Percentiles rank a stretch among this genome's conserved stretches.
Evolutionary conservation across 306 rosid genomes (phyloP).

Genomic region (Cicer yamashitae): DNA sequence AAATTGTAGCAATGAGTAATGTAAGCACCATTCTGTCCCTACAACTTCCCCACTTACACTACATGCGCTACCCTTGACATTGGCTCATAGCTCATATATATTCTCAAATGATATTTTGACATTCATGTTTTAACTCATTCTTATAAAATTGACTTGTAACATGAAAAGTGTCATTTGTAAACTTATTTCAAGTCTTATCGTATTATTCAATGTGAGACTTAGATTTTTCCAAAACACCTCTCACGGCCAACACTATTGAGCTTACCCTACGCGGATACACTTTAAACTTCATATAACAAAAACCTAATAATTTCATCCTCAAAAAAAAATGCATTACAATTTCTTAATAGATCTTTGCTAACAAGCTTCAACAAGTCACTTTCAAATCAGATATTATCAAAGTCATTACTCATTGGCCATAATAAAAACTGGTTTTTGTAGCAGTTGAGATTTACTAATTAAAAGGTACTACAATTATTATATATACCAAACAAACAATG

Average conservation of each 20-base stretch:
- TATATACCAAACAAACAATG: conserved; percentile 8
- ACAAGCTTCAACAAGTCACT: conserved; percentile 28
- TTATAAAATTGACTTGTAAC: too few species aligned
- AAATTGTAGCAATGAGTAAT: conserved; percentile 20
- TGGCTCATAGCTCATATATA: too few species aligned
- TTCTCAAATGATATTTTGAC: conserved; percentile 32
- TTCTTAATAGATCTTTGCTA: conserved; percentile 5
- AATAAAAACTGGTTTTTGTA: conserved; percentile 20
- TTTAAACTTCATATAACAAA: too few species aligned
- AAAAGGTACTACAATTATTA: conserved; percentile 36
- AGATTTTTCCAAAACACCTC: too few species aligned
- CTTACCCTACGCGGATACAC: too few species aligned
- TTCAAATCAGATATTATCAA: conserved; percentile 22
- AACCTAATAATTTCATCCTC: not conserved
- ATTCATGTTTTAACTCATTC: too few species aligned
- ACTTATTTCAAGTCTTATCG: too few species aligned
- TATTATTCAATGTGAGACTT: too few species aligned
- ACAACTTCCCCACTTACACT: conserved; percentile 43
- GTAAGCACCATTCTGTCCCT: conserved; percentile 29
- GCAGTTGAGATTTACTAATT: conserved; percentile 24
- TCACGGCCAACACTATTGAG: too few species aligned
- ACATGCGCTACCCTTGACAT: conserved; percentile 44
- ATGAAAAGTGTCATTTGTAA: too few species aligned
- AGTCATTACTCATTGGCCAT: conserved; percentile 8
- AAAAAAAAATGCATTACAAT: conserved; percentile 10